Evolutionary conservation across 257 asterid species (phyloP).

Genomic region (Penstemon davidsonii): DNA sequence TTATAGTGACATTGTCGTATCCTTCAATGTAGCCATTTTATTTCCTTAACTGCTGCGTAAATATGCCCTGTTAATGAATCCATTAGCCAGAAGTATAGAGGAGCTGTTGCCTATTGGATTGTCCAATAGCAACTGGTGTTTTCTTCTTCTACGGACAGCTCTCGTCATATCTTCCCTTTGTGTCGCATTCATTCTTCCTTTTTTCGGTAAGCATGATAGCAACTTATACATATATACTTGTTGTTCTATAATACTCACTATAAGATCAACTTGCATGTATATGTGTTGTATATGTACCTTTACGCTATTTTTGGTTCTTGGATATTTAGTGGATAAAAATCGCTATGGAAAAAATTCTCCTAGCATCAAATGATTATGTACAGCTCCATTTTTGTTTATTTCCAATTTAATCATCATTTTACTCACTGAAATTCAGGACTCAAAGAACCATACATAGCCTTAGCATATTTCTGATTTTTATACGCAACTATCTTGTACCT

Average conservation of each 20-base stretch:
- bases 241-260: neutral
- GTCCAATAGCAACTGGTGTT: slow-evolving; percentile 55
- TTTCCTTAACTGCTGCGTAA: slow-evolving; percentile 54
- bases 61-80: slow-evolving; percentile 81
- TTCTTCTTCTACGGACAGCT: slow-evolving; percentile 55
- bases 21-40: neutral
- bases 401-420: too few relatives aligned
- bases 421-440: too few relatives aligned
- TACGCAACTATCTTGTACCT: neutral
- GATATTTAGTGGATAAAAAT: too few relatives aligned
- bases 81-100: slow-evolving; percentile 70
- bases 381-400: too few relatives aligned
- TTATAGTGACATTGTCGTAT: neutral
- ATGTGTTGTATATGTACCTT: too few relatives aligned
- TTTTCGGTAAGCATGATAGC: slow-evolving; percentile 51
- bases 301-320: too few relatives aligned
- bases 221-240: neutral
- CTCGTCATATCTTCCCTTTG: slow-evolving; percentile 70
- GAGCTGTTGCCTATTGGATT: slow-evolving; percentile 60
- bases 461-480: too few relatives aligned
- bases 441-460: too few relatives aligned
- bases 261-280: too few relatives aligned
- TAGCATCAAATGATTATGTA: neutral
- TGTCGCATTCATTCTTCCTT: slow-evolving; percentile 75
- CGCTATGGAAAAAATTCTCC: neutral